Evolutionary conservation across 2,329 filamentous ascomycete genomes (phyloP).

Genomic region (Metarhizium sp.): DNA sequence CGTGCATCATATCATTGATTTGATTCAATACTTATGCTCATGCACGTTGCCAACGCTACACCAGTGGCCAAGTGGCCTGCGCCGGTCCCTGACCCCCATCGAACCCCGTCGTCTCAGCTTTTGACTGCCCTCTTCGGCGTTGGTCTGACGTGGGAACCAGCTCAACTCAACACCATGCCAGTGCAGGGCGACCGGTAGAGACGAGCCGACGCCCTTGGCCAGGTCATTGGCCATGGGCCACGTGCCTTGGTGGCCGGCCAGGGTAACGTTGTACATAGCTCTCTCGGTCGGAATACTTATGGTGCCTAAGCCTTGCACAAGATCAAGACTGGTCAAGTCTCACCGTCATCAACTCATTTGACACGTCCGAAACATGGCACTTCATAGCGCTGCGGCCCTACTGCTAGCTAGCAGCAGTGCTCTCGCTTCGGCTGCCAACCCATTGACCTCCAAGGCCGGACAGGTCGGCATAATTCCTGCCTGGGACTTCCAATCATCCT

Average conservation of each 20-base stretch:
- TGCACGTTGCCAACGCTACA: too few relatives aligned
- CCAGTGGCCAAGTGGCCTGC: too few relatives aligned
- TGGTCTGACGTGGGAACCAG: not conserved
- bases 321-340: too few relatives aligned
- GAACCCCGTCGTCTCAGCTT: not conserved
- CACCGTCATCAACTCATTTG: not conserved
- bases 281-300: not conserved
- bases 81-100: too few relatives aligned
- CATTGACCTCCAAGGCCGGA: constrained; percentile 16
- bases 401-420: constrained; percentile 6
- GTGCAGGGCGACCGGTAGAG: not conserved
- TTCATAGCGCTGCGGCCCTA: not conserved
- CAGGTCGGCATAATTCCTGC: constrained; percentile 24
- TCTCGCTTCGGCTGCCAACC: not conserved
- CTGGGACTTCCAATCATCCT: constrained; percentile 41
- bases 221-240: too few relatives aligned
- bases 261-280: not conserved
- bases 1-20: too few relatives aligned
- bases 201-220: not conserved
- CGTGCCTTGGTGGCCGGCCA: not conserved
- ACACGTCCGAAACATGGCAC: not conserved
- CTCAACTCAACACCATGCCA: not conserved
- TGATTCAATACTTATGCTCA: too few relatives aligned
- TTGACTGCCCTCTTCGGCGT: too few relatives aligned
- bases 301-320: not conserved